phyloP scores from a whole-genome alignment of 2,329 filamentous ascomycete genomes.

The Kalaharituber pfeilii region DNA sequence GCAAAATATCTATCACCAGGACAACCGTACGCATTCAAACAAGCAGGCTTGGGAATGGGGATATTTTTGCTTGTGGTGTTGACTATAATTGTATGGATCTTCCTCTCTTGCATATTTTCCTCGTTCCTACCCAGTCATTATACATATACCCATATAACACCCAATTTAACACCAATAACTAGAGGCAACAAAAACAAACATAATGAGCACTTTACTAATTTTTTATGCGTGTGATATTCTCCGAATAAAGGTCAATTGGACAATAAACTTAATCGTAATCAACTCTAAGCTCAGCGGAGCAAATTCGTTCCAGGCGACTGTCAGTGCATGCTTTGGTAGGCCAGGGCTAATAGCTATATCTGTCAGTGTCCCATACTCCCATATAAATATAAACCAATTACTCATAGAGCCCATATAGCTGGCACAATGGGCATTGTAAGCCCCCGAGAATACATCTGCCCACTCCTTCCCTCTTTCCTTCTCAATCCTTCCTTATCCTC shows the following conservation, averaged over 20 bases:
- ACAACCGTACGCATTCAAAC: constrained; percentile 88
- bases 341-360: constrained; percentile 76
- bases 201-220: not conserved
- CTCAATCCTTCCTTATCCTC: not conserved
- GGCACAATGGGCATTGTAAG: constrained; percentile 82
- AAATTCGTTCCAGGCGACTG: constrained; percentile 86
- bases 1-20: constrained; percentile 28
- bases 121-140: too few species aligned
- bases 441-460: constrained; percentile 3
- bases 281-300: constrained; percentile 94
- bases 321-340: constrained; percentile 85
- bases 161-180: too few species aligned
- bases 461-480: not conserved
- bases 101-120: not conserved
- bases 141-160: too few species aligned
- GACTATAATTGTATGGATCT: constrained; percentile 45
- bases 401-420: constrained; percentile 29
- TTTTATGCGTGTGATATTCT: constrained; percentile 1
- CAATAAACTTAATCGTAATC: constrained; percentile 87
- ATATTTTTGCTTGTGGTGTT: constrained; percentile 59
- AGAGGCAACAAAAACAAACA: not conserved
- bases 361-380: constrained; percentile 14
- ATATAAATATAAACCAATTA: not conserved
- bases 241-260: constrained; percentile 60
- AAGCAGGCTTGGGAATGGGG: constrained; percentile 73